Base-by-base conservation (phyloP, 1,284 basidiomycete genomes). In the Leccinum fuscescens region DNA sequence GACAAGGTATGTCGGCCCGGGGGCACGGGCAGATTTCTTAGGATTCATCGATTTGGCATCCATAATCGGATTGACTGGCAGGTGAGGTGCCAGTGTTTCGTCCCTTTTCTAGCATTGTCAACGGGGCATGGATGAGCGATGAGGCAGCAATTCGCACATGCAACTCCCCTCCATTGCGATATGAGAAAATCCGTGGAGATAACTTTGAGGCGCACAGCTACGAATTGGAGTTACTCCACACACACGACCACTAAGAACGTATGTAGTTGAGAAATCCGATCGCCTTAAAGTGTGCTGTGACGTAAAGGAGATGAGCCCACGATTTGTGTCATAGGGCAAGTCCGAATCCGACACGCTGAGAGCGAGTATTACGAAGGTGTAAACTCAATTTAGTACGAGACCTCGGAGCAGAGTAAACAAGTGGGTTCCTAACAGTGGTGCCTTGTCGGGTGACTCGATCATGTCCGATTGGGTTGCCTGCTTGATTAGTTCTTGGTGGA, bases 171-270 rank as follows among this genome's bases (percentile, higher is more conserved):
- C 15, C 7, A 24, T 24, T 15, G 8, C 17, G n/a, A 42, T n/a
- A 51, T 60, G 60, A 48, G 59, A 60, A 37, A 27, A 58, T 59
- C 61, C 24, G 35, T 60, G 60, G 61, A 20, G 37, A 44, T 61
- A 62, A 44, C 44, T 22, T 46, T 15, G 12, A 37, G 24, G 27
- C 15, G 24, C 22, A 39, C 29, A 46, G 44, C 20, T 46, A 46
- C 44, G 20, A 46, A 20, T 39, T 37, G 29, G 33, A 58, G 39
- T 12, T 12, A 6, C 37, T 46, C 42, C 42, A 44, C 59, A 58
- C 59, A 37, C 33, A 35, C 12, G 14, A 2, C 24, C 24, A 35
- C 4, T 29, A 42, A n/a, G 11, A 8, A n/a, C 6, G 31, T 20
- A 20, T 7, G 11, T 11, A 22, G 6, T 17, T 24, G 39, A 39